A percentile compares a stretch with the other conserved stretches of the same genome.
These are phyloP conservation scores for Rhizophora mangle DNA, from an alignment of 345 rosid genomes.

Conservation along the genomic window DNA sequence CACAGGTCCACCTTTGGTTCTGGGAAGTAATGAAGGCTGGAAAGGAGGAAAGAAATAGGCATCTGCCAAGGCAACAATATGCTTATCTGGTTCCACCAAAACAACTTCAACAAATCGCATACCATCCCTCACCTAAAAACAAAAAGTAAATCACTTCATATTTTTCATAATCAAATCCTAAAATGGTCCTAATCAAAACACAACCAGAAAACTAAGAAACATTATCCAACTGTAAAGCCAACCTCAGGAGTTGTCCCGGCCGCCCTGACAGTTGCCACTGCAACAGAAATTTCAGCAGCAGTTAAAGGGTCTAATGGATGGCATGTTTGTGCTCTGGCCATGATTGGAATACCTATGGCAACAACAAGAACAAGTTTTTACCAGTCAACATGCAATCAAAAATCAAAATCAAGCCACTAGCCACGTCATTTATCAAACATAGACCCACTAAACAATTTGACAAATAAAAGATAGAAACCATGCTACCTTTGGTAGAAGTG, in stretches of 20 bases:
- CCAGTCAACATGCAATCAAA: background rate
- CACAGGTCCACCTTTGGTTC: slow-evolving; percentile 76
- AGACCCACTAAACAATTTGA: background rate
- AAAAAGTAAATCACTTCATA: slow-evolving; percentile 1
- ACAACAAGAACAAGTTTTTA: background rate
- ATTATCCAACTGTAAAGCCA: background rate
- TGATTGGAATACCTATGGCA: slow-evolving; percentile 46
- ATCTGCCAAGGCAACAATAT: slow-evolving; percentile 86
- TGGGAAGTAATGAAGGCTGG: slow-evolving; percentile 90
- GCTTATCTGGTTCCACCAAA: slow-evolving; percentile 67
- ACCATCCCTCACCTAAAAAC: slow-evolving; percentile 79
- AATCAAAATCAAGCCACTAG: background rate
- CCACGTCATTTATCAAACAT: background rate
- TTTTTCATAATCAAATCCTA: background rate
- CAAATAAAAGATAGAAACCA: background rate
- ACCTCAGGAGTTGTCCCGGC: slow-evolving; percentile 98
- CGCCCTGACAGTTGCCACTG: slow-evolving; percentile 86
- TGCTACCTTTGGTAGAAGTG: slow-evolving; percentile 43
- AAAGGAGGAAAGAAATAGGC: slow-evolving; percentile 95
- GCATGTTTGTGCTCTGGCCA: slow-evolving; percentile 67
- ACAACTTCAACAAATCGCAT: slow-evolving; percentile 93
- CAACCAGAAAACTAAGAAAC: background rate
- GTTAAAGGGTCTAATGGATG: slow-evolving; percentile 88
- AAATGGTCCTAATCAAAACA: background rate
- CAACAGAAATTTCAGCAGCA: slow-evolving; percentile 84